Percentiles rank a stretch among this genome's conserved stretches.
These are phyloP conservation scores for Xylariaceae sp. DNA, from an alignment of 2,329 filamentous ascomycete genomes.

Conservation along the genomic window DNA sequence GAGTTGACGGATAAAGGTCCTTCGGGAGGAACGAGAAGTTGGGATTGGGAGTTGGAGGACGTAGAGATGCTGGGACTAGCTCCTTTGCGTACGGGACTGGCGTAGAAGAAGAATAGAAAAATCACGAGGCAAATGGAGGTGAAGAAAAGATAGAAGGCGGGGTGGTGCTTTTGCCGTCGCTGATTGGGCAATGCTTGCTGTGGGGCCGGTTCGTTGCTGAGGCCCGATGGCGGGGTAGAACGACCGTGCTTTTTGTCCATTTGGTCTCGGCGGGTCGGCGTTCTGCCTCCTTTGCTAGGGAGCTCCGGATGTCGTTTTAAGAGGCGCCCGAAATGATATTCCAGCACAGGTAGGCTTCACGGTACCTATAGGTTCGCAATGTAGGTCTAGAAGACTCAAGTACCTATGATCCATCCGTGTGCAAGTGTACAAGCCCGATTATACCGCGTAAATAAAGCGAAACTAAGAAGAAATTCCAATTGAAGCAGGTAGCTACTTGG, in stretches of 20 bases:
- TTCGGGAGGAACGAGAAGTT: conserved; percentile 15
- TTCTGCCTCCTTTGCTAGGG: neutral
- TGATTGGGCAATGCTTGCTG: conserved; percentile 22
- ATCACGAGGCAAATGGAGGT: conserved; percentile 28
- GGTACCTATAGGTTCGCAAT: neutral
- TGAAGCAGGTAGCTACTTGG: no score
- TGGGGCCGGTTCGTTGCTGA: conserved; percentile 2
- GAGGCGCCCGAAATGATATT: neutral
- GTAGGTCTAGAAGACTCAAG: neutral
- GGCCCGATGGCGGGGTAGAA: conserved; percentile 18
- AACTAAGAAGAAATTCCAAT: neutral
- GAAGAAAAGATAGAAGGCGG: conserved; percentile 34
- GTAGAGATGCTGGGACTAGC: conserved; percentile 21
- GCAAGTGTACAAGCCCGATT: neutral
- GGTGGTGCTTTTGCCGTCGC: conserved; percentile 24
- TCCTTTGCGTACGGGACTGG: conserved; percentile 26
- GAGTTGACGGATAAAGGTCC: conserved; percentile 4
- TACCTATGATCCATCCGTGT: neutral
- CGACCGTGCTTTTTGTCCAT: conserved; percentile 20
- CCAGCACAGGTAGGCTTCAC: no score
- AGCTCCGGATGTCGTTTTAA: conserved; percentile 4
- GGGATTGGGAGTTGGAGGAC: conserved; percentile 16
- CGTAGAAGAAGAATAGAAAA: conserved; percentile 32
- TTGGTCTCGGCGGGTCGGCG: neutral
- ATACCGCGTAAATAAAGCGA: neutral